A percentile compares a stretch with the other conserved stretches of the same genome.
Evolutionary conservation across 352 stramenopile genomes (phyloP).

Genomic region (Globisporangium uncinulatum): DNA sequence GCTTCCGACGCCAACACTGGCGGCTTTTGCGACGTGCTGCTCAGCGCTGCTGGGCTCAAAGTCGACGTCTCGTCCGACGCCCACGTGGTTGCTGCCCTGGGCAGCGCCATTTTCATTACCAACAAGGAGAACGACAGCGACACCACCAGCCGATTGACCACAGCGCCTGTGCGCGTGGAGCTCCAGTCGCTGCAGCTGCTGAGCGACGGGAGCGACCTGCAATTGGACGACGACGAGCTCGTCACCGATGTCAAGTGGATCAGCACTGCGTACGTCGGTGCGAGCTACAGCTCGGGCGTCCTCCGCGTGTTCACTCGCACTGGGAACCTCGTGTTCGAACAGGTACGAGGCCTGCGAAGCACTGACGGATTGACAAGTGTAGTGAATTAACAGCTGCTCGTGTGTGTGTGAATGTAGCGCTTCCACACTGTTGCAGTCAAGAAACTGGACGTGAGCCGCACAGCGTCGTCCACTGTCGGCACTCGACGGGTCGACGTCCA

Average conservation of each 20-base stretch:
- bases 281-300: constrained; percentile 50
- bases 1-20: too few species aligned
- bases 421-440: constrained; percentile 35
- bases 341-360: too few species aligned
- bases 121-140: too few species aligned
- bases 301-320: constrained; percentile 52
- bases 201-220: constrained; percentile 19
- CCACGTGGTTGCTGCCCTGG: constrained; percentile 39
- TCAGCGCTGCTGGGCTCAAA: constrained; percentile 32
- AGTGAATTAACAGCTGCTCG: too few species aligned
- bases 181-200: constrained; percentile 25
- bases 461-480: constrained; percentile 22
- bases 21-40: constrained; percentile 22
- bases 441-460: constrained; percentile 50
- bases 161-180: constrained; percentile 3
- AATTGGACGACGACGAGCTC: constrained; percentile 35
- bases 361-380: too few species aligned
- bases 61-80: constrained; percentile 49
- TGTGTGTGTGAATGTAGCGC: too few species aligned
- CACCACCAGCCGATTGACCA: too few species aligned
- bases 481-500: constrained; percentile 24
- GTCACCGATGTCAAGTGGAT: constrained; percentile 71
- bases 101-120: constrained; percentile 30
- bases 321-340: constrained; percentile 51
- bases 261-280: constrained; percentile 40